A percentile compares a stretch with the other conserved stretches of the same genome.
phyloP scores from a whole-genome alignment of 225 moss, liverwort and hornwort genomes.

The Sphagnum tenellum region DNA sequence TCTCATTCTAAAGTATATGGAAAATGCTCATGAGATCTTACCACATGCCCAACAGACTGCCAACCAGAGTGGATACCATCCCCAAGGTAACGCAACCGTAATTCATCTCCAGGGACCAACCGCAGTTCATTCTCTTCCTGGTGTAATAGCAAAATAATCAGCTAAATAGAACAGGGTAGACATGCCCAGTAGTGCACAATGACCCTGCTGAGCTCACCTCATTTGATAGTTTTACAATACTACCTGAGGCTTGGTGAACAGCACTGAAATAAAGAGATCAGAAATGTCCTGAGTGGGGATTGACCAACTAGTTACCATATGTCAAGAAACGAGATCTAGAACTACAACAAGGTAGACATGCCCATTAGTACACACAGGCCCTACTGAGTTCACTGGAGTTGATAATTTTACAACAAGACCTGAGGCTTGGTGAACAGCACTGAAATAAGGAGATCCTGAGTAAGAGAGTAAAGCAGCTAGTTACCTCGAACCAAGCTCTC shows the following conservation, averaged over 20 bases:
- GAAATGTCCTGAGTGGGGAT: neutral
- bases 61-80: conserved; percentile 50
- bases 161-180: neutral
- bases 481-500: neutral
- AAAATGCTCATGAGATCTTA: conserved; percentile 2
- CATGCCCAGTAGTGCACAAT: neutral
- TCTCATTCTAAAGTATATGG: neutral
- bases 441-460: neutral
- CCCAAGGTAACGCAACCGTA: conserved; percentile 40
- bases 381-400: too few relatives aligned
- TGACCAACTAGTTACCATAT: neutral
- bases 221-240: too few relatives aligned
- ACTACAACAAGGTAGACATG: neutral
- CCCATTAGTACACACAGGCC: neutral
- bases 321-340: neutral
- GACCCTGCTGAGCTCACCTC: too few relatives aligned
- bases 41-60: conserved; percentile 68
- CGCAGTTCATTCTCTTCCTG: conserved; percentile 66
- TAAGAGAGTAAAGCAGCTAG: neutral
- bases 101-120: conserved; percentile 52
- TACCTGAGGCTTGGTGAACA: neutral
- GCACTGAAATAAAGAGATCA: neutral
- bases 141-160: neutral
- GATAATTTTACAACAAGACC: too few relatives aligned
- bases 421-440: neutral